Conservation (phyloP, 208 protist species). For the Angomonas deanei region DNA sequence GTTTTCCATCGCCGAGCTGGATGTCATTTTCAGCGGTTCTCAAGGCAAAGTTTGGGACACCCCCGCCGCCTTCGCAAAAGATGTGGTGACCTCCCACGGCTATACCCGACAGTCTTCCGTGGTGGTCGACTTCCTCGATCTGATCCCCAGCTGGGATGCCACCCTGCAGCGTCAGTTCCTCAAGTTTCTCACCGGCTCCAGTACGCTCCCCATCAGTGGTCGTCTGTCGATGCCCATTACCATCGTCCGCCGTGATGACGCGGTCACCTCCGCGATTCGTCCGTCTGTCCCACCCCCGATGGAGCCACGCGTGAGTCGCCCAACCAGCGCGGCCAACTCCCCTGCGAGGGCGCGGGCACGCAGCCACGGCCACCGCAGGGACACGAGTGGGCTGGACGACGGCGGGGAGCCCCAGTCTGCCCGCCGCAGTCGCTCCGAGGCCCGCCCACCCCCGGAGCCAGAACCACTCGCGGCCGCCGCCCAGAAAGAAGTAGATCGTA, state of each 20-base stretch:
- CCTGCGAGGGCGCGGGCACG: background rate
- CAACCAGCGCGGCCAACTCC: background rate
- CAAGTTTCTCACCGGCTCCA: conserved; percentile 76
- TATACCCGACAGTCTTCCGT: conserved; percentile 50
- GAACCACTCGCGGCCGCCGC: background rate
- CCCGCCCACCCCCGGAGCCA: conserved; percentile 1
- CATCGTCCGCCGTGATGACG: conserved; percentile 60
- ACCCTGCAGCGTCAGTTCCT: conserved; percentile 66
- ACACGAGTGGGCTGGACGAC: background rate
- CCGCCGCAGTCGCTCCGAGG: background rate
- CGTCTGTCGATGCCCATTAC: conserved; percentile 54
- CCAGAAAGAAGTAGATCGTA: background rate
- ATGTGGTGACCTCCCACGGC: conserved; percentile 49
- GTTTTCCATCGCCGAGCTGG: conserved; percentile 54
- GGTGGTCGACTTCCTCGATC: conserved; percentile 47
- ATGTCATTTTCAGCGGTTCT: conserved; percentile 40
- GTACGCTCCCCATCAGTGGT: conserved; percentile 46
- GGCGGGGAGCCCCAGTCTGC: background rate
- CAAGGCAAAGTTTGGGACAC: conserved; percentile 55
- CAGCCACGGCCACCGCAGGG: conserved; percentile 2
- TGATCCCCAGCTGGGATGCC: conserved; percentile 48
- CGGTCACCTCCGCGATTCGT: background rate
- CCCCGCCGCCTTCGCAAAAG: conserved; percentile 30
- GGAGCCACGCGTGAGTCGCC: background rate
- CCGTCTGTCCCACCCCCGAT: background rate